phyloP scores from a whole-genome alignment of 768 basidiomycete genomes.

The Suillus brevipes region DNA sequence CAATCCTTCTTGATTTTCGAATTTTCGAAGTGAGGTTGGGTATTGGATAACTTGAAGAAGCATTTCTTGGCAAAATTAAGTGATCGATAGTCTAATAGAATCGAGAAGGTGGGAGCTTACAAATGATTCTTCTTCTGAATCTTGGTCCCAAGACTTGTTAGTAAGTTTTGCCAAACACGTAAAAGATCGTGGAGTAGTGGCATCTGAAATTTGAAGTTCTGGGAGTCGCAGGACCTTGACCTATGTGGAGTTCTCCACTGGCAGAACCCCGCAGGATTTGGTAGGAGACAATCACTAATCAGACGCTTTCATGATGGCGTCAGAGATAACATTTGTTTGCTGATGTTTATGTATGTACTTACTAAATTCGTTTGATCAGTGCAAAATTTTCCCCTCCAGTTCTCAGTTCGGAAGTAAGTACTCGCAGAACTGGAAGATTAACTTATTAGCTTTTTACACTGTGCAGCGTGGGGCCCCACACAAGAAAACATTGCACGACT shows the following conservation, averaged over 20 bases:
- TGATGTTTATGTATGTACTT: background rate
- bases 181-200: too few species aligned
- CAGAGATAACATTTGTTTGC: background rate
- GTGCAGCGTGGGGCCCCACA: background rate
- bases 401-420: background rate
- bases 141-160: background rate
- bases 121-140: background rate
- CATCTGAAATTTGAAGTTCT: background rate
- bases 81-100: background rate
- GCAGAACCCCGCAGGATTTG: background rate
- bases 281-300: background rate
- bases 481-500: background rate
- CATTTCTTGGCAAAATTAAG: background rate
- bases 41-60: background rate
- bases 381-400: background rate
- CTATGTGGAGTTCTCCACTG: background rate
- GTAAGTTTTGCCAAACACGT: background rate
- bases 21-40: background rate
- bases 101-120: background rate
- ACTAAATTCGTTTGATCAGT: background rate
- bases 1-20: background rate
- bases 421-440: background rate
- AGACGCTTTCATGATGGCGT: too few species aligned
- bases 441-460: background rate
- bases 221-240: background rate